phyloP scores from a whole-genome alignment of 2,329 filamentous ascomycete genomes.

The Diaporthe eres region DNA sequence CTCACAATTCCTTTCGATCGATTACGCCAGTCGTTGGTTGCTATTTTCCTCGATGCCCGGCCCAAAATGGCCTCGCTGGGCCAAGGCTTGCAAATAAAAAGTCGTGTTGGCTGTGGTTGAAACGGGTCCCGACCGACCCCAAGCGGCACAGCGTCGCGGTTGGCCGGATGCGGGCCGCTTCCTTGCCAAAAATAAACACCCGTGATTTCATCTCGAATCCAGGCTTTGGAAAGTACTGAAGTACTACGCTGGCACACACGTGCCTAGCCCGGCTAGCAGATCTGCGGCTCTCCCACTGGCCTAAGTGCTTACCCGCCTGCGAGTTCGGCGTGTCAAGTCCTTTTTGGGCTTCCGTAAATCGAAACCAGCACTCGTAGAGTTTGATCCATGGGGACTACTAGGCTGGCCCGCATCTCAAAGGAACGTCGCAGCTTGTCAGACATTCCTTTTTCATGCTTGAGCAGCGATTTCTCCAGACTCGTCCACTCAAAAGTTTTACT shows the following conservation, averaged over 20 bases:
- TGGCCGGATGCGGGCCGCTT: background rate
- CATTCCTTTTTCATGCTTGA: background rate
- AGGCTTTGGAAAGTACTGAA: background rate
- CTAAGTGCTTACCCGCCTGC: slow-evolving; percentile 3
- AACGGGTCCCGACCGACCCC: slow-evolving; percentile 13
- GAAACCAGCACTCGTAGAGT: too few species aligned
- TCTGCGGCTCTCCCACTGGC: background rate
- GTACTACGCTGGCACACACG: background rate
- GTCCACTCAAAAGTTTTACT: background rate
- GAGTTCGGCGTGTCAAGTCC: background rate
- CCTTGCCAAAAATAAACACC: slow-evolving; percentile 24
- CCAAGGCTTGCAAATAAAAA: background rate
- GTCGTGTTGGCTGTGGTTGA: background rate
- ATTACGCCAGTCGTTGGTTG: background rate
- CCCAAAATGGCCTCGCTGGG: background rate
- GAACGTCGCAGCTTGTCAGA: background rate
- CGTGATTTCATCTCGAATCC: background rate
- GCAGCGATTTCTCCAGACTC: too few species aligned
- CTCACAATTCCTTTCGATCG: background rate
- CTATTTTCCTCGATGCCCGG: background rate
- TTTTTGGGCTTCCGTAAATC: background rate
- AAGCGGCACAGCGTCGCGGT: background rate
- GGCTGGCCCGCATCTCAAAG: background rate
- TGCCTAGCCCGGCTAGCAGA: background rate
- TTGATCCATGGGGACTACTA: background rate